Base-by-base conservation (phyloP, 164 flowering plant species). In the Chimonanthus salicifolius region DNA sequence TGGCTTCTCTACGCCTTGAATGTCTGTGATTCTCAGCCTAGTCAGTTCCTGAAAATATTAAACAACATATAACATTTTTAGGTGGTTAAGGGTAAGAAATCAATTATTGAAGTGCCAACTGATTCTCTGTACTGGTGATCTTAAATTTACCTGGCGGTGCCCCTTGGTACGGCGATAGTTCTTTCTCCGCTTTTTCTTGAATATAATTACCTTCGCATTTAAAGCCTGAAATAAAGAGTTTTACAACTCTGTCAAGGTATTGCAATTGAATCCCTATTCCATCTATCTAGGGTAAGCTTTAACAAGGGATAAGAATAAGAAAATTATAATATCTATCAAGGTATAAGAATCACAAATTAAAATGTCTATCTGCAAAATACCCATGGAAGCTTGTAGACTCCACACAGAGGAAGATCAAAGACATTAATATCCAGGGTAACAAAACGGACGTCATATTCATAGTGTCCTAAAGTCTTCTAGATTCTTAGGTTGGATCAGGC, bases 171-270 rank as follows among this genome's bases (percentile, higher is more conserved):
- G 76, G 2, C 98, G 90, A 77, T 96, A 96, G 74, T 94, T 94
- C 90, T 96, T 96, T 72, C 98, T 88, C 74, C 97, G 86, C 82
- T 96, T 96, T 82, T 96, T 96, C 92, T 96, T 96, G 68, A 96
- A 96, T 75, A 94, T 92, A 62, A 96, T 88, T 45, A 96, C 99
- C 72, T 93, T 96, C 67, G 97, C 99, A 85, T 94, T 97, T 69
- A 94, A 82, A 69, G 98, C 99, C 98, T 96, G 89, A 70, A 74
- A 77, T 15, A 51, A 71, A 71, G 71, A 33, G 5, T 11, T 54
- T 49, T 54, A n/a, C 49, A 54, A 51, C 49, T 49, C 44, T 49
- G 18, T 45, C 4, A 15, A 18, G 9, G 48, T 62, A 54, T 54
- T n/a, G 16, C 60, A 54, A 54, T 54, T n/a, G 16, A 2, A 13